Base-by-base conservation (phyloP, 2,329 filamentous ascomycete species). In the Scorias spongiosa region DNA sequence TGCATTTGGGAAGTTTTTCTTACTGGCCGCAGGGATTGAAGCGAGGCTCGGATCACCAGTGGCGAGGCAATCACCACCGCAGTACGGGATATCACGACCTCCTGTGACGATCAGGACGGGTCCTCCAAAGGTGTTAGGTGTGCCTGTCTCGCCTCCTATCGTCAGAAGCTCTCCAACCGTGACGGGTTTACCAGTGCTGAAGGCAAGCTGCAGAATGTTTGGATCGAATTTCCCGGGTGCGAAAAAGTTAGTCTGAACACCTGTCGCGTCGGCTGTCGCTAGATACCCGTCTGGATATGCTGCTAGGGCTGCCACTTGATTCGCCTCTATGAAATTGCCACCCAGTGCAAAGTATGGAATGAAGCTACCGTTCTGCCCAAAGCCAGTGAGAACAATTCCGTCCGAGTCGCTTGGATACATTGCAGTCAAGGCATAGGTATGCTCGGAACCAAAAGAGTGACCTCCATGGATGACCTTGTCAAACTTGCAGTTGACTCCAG, bases 391-490 rank as follows among this genome's bases (percentile, higher is more conserved):
- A 42, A 78, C 60, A 36, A 81, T 64, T 34, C 69, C 75, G 48
- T 80, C 70, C 32, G 71, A 75, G 45, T 74, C 61, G 43, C 66
- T 54, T 1, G 75, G 75, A 51, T 75, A 63, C 45, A 63, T 55
- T 40, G 66, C 66, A 7, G 72, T 69, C 15, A 81, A 64, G 40
- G 62, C 67, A 58, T 76, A 78, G 2, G 69, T 72, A 51, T 76
- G 72, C 5, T 69, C 60, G 0, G 75, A 76, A 29, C 78, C 78
- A 51, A 78, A 81, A 0, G 72, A 77, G 63, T 82, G 77, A 10
- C 78, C 78, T 12, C 78, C 66, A 55, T 81, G 77, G 8, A 77
- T 63, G 18, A 75, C 61, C 52, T 71, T 66, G 8, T 60, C 42
- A 50, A 64, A 67, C 15, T 38, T 49, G 40, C 57, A 50, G 26